Conservation (phyloP, 2,329 filamentous ascomycete species). For the Trichoderma pleuroti region DNA sequence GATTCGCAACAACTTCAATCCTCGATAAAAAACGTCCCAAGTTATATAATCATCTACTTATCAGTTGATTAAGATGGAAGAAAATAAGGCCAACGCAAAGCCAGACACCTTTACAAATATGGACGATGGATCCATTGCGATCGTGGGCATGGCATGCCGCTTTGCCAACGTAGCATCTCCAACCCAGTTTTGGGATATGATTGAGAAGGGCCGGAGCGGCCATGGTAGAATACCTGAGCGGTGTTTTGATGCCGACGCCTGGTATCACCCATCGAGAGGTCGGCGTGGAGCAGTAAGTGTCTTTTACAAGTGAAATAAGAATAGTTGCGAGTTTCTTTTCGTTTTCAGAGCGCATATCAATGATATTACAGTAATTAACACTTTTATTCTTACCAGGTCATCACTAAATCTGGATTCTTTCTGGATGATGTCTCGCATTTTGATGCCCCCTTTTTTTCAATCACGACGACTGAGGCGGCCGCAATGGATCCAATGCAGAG, state of each 20-base stretch:
- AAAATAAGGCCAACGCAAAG: neutral
- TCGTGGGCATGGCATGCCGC: neutral
- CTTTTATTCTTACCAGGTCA: neutral
- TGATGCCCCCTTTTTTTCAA: neutral
- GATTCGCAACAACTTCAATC: neutral
- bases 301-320: neutral
- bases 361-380: neutral
- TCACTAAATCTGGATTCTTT: neutral
- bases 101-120: neutral
- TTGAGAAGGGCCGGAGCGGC: neutral
- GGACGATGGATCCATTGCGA: neutral
- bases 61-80: neutral
- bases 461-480: neutral
- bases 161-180: neutral
- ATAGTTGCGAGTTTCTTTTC: neutral
- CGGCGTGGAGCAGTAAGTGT: neutral
- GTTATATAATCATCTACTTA: neutral
- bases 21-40: neutral
- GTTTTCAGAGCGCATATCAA: neutral
- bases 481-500: neutral
- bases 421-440: neutral
- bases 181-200: neutral
- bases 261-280: neutral
- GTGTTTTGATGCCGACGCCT: neutral
- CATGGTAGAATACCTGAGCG: neutral